These are phyloP conservation scores for Taiozyma sp. DNA, from an alignment of 1,139 yeast species.

Conservation along the genomic window DNA sequence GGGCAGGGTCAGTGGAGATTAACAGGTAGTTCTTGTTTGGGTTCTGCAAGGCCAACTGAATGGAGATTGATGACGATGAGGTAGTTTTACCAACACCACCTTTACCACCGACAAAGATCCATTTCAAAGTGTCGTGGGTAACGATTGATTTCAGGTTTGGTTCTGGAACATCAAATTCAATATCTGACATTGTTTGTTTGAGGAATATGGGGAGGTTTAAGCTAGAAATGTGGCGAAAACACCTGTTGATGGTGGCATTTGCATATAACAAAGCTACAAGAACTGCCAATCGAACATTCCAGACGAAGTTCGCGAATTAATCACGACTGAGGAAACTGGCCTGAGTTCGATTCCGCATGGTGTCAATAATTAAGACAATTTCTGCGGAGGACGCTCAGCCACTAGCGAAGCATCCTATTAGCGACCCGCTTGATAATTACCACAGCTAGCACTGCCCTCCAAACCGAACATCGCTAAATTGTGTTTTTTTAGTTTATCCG, in stretches of 20 bases:
- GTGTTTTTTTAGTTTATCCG: not conserved
- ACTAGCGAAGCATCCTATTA: too few species aligned
- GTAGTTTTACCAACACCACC: slow-evolving; percentile 99
- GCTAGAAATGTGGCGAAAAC: not conserved
- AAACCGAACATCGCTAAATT: too few species aligned
- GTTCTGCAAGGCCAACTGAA: slow-evolving; percentile 79
- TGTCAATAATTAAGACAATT: too few species aligned
- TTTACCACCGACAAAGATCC: slow-evolving; percentile 99
- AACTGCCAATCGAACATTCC: too few species aligned
- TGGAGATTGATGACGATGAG: slow-evolving; percentile 91
- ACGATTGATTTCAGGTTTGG: slow-evolving; percentile 67
- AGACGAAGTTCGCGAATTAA: not conserved
- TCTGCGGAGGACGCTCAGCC: too few species aligned
- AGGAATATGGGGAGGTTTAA: not conserved
- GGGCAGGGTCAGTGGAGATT: slow-evolving; percentile 98
- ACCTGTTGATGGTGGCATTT: too few species aligned
- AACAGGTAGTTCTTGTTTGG: slow-evolving; percentile 78
- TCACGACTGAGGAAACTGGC: not conserved
- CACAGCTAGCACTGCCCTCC: too few species aligned
- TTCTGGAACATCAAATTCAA: slow-evolving; percentile 36
- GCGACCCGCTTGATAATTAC: too few species aligned
- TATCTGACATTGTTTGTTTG: slow-evolving; percentile 16
- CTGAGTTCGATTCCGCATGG: not conserved
- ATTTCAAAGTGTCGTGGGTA: slow-evolving; percentile 66
- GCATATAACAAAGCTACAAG: too few species aligned